Evolutionary conservation across 495 filamentous ascomycete genomes (phyloP), one percentile per base, ranked within the genome.

Genomic region (Penicillium flavigenum): DNA sequence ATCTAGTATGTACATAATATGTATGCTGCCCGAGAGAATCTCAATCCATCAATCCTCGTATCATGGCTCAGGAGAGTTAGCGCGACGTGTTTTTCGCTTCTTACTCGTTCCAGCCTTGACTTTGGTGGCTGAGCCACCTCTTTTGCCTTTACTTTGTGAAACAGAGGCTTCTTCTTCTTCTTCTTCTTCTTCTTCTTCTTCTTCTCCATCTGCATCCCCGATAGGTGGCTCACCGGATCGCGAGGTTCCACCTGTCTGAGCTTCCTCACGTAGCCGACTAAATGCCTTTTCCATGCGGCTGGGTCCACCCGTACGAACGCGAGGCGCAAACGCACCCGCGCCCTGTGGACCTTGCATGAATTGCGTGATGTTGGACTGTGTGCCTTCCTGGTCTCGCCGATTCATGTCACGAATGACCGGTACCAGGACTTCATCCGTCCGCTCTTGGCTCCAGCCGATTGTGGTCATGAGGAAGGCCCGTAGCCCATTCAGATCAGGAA

Each of bases 331-430:
- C 1, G 85, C 86, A 47, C 88, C 86, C 38, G 77, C 78, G 0
- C 87, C 87, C 0, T 83, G 83, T 4, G 72, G 73, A 1, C 86
- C 84, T 20, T 79, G 76, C 70, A 98, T 94, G 67, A 85, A 98
- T 24, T 84, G 79, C n/a, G 94, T 98, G 61, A 98, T 96, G 68
- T 98, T 98, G 31, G 84, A 86, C 78, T 98, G 94, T 19, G 92
- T 96, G 1, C 95, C 94, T 70, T 98, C 94, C 12, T 81, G 79
- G 57, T 88, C 86, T 34, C 93, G 77, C 2, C 82, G 81, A 70
- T 97, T 97, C 90, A 98, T 95, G 67, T 98, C 95, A 47, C 84
- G 79, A 34, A 98, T 91, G 0, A 98, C 95, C 0, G 94, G 94
- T 10, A 98, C 89, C 3, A 98, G 81, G 3, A 98, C 88, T 67